Evolutionary conservation across 169 alveolate genomes (phyloP), one percentile per base, ranked within the genome.

Genomic region (Plasmodium gonderi): DNA sequence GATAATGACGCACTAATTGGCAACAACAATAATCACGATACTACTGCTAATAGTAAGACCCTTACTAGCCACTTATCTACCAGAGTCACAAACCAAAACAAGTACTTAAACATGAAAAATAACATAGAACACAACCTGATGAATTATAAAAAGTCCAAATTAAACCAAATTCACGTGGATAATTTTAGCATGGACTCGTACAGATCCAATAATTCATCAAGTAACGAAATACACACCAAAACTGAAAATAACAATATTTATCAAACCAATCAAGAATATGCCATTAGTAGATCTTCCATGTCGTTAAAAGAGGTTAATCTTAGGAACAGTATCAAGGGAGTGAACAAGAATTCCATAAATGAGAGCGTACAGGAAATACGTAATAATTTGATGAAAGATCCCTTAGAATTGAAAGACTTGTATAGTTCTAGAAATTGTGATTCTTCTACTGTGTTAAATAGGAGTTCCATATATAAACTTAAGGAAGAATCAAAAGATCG

Each of bases 61-160:
- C 17, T 42, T 36, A 49, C 67, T 7, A 49, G 67, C 9, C 7
- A 47, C 23, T 17, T 17, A 42, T 6, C 51, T 9, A 42, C 68
- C 68, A 54, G 8, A 79, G 0, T 29, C 1, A 20, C 65, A 17
- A 79, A 79, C 65, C 90, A 80, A 8, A 17, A 51, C 65, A 79
- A 29, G 36, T 82, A 82, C 26, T 42, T 82, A 69, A 68, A 47
- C 42, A 67, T 82, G 91, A 82, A 82, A 44, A 82, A 69, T 31
- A 69, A 82, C 40, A 82, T 82, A 33, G 91, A 82, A 38, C 26
- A 44, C 40, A 82, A 82, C 54, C 54, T 82, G 64, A 26, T 69
- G 82, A 82, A 69, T 82, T 82, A 82, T 33, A 82, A 82, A 38
- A 82, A 45, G 26, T 67, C 33, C 26, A 67, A 82, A 51, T 82